Evolutionary conservation across 1,284 basidiomycete genomes (phyloP).

Genomic region (Papiliotrema nemorosa): DNA sequence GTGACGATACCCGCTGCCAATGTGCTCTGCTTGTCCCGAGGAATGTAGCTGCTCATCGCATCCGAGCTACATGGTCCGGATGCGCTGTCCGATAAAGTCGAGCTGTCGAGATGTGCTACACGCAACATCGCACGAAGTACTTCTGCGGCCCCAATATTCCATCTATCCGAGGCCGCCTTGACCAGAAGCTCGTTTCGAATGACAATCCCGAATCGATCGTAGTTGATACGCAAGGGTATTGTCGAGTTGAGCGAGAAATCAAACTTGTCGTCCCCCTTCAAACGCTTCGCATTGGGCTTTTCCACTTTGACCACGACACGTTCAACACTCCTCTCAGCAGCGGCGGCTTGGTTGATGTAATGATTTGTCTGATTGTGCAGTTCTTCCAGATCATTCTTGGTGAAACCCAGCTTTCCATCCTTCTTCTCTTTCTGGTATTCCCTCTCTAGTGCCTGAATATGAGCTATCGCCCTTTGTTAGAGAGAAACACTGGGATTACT

Average conservation of each 20-base stretch:
- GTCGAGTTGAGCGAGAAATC: constrained; percentile 28
- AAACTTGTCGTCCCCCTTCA: constrained; percentile 22
- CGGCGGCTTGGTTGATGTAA: constrained; percentile 43
- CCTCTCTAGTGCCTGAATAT: constrained; percentile 10
- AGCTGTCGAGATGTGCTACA: constrained; percentile 50
- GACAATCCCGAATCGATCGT: constrained; percentile 80
- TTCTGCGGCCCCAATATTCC: constrained; percentile 66
- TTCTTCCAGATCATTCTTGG: constrained; percentile 44
- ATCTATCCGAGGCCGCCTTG: constrained; percentile 68
- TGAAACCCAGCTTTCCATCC: constrained; percentile 36
- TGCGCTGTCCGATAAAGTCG: constrained; percentile 58
- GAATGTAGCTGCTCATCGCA: constrained; percentile 30
- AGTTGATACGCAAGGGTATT: constrained; percentile 59
- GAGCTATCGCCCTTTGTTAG: background rate
- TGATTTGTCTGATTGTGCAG: constrained; percentile 29
- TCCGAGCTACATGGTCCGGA: constrained; percentile 50
- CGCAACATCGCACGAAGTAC: constrained; percentile 70
- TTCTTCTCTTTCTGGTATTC: constrained; percentile 19
- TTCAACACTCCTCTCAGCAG: constrained; percentile 29
- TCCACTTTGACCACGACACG: constrained; percentile 22
- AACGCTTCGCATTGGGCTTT: constrained; percentile 24
- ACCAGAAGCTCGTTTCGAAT: constrained; percentile 82
- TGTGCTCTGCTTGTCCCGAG: constrained; percentile 16
- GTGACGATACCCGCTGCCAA: constrained; percentile 32
- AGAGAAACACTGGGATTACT: background rate